A percentile compares a stretch with the other conserved stretches of the same genome.
Evolutionary conservation across 148 eudicot genomes (phyloP).

Genomic region (Cornus suecica): DNA sequence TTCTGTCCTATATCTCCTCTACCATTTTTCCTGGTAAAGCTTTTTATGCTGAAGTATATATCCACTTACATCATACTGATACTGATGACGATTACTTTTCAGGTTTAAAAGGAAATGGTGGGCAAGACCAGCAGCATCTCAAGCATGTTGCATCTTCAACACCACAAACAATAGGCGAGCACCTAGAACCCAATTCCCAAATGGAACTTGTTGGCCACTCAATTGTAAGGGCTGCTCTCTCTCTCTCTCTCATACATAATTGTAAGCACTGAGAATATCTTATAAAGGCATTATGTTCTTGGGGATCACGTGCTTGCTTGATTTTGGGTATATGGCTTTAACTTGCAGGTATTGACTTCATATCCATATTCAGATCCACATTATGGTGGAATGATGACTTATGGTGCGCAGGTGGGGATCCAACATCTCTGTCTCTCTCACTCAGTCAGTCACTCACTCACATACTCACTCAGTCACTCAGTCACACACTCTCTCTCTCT

Average conservation of each 20-base stretch:
- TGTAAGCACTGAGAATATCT: background rate
- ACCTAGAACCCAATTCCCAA: constrained; percentile 39
- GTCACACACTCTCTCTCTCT: too few species aligned
- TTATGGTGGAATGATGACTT: constrained; percentile 59
- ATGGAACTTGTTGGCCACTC: constrained; percentile 72
- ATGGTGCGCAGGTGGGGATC: constrained; percentile 50
- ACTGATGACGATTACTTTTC: constrained; percentile 17
- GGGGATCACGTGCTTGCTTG: background rate
- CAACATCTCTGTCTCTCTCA: background rate
- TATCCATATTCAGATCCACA: constrained; percentile 58
- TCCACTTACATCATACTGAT: background rate
- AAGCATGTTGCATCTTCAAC: constrained; percentile 32
- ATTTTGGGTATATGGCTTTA: constrained; percentile 1
- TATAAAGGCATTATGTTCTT: background rate
- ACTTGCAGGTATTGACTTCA: constrained; percentile 54
- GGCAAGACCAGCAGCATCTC: constrained; percentile 42
- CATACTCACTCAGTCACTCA: too few species aligned
- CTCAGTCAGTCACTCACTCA: background rate
- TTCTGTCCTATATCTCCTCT: too few species aligned
- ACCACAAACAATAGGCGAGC: constrained; percentile 26
- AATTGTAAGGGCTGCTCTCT: constrained; percentile 40
- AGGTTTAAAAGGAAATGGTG: constrained; percentile 37
- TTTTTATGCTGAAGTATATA: background rate
- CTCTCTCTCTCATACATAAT: background rate
- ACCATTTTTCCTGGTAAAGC: too few species aligned